Evolutionary conservation across 768 basidiomycete genomes (phyloP).

Genomic region (Boletus fagicola): DNA sequence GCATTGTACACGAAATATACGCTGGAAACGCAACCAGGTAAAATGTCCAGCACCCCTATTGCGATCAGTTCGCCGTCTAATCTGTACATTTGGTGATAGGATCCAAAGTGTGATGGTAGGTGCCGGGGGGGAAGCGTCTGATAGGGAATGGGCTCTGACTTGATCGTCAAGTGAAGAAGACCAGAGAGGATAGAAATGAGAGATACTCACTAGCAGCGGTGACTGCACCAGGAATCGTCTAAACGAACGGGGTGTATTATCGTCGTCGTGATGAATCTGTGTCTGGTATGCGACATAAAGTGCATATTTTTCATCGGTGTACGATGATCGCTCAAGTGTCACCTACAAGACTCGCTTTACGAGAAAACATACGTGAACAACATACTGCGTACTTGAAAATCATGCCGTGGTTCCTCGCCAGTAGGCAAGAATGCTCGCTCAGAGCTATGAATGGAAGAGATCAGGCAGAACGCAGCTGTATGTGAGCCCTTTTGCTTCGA

Average conservation of each 20-base stretch:
- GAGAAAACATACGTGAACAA: background rate
- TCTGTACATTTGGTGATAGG: slow-evolving; percentile 87
- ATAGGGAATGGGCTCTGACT: slow-evolving; percentile 67
- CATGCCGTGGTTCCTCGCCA: slow-evolving; percentile 40
- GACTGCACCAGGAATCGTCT: slow-evolving; percentile 74
- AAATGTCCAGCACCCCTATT: slow-evolving; percentile 84
- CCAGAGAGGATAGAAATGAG: background rate
- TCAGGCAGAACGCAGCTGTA: slow-evolving; percentile 38
- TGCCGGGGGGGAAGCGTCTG: slow-evolving; percentile 44
- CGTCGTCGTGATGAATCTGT: slow-evolving; percentile 70
- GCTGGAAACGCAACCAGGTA: slow-evolving; percentile 79
- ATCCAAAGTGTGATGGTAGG: slow-evolving; percentile 81
- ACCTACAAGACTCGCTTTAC: slow-evolving; percentile 45
- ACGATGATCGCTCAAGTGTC: slow-evolving; percentile 72
- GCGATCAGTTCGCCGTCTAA: slow-evolving; percentile 82
- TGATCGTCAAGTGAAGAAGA: slow-evolving; percentile 3
- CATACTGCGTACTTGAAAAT: slow-evolving; percentile 53
- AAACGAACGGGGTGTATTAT: slow-evolving; percentile 54
- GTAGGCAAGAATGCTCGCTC: slow-evolving; percentile 41
- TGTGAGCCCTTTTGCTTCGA: slow-evolving; percentile 12
- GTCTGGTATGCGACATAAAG: slow-evolving; percentile 78
- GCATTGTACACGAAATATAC: slow-evolving; percentile 91
- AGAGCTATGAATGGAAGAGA: slow-evolving; percentile 51
- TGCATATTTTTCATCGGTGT: slow-evolving; percentile 74
- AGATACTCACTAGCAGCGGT: slow-evolving; percentile 60